A percentile compares a stretch with the other conserved stretches of the same genome.
Evolutionary conservation across 1,284 basidiomycete species (phyloP).

Genomic region (Trichosporon coremiiforme): DNA sequence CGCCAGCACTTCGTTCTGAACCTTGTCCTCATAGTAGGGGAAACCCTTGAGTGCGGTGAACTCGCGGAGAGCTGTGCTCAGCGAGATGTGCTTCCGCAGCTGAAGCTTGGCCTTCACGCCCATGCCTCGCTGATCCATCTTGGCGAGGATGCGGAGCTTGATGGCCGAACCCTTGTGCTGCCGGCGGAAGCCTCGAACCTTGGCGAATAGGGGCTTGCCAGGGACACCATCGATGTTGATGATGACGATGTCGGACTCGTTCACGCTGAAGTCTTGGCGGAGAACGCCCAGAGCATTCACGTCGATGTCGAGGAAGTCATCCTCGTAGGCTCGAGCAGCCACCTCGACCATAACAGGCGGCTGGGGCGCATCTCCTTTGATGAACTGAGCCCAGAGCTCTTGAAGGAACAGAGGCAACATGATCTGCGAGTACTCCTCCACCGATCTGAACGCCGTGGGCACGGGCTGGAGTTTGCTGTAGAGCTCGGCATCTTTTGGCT

Average conservation of each 20-base stretch:
- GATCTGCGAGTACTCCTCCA: conserved; percentile 70
- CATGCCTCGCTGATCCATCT: conserved; percentile 53
- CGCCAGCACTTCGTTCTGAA: conserved; percentile 69
- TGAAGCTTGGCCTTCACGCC: conserved; percentile 66
- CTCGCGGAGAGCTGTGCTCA: conserved; percentile 90
- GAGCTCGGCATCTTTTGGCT: conserved; percentile 60
- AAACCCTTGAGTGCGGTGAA: conserved; percentile 83
- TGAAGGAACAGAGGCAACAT: conserved; percentile 87
- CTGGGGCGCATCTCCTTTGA: conserved; percentile 70
- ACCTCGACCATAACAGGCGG: conserved; percentile 69
- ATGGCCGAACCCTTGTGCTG: conserved; percentile 59
- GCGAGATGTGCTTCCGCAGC: conserved; percentile 79
- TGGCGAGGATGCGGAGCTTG: conserved; percentile 58
- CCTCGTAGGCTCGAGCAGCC: conserved; percentile 58
- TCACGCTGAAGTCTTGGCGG: conserved; percentile 70
- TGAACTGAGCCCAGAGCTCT: conserved; percentile 91
- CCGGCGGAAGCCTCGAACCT: conserved; percentile 70
- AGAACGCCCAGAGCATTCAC: conserved; percentile 59
- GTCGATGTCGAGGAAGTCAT: conserved; percentile 54
- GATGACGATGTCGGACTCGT: conserved; percentile 79
- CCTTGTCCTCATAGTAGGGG: conserved; percentile 70
- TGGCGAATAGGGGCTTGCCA: conserved; percentile 63
- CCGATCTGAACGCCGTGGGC: conserved; percentile 68
- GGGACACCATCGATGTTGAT: conserved; percentile 66
- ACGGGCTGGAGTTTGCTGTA: conserved; percentile 58